These are phyloP conservation scores for Hypoxylon rickii DNA, from an alignment of 495 filamentous ascomycete genomes.

Conservation along the genomic window DNA sequence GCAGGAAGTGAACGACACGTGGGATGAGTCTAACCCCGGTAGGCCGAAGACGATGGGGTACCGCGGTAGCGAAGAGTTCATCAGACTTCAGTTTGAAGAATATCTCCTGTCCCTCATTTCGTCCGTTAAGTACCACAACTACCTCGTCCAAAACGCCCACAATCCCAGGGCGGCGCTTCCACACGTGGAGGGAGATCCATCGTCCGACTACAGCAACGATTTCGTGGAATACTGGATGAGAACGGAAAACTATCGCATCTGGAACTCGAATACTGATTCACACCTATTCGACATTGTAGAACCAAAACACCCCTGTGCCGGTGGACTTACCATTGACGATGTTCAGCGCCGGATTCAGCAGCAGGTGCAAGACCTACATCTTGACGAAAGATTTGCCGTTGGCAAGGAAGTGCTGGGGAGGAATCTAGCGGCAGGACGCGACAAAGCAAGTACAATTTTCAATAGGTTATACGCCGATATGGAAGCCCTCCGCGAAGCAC, in stretches of 20 bases:
- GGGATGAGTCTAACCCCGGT: slow-evolving; percentile 88
- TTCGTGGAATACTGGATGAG: slow-evolving; percentile 79
- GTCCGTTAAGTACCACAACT: slow-evolving; percentile 84
- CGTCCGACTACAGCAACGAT: slow-evolving; percentile 76
- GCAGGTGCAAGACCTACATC: slow-evolving; percentile 84
- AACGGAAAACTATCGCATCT: slow-evolving; percentile 89
- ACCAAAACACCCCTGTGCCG: slow-evolving; percentile 89
- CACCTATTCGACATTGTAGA: slow-evolving; percentile 94
- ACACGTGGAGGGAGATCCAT: slow-evolving; percentile 82
- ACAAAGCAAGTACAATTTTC: slow-evolving; percentile 82
- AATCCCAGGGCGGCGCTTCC: slow-evolving; percentile 63
- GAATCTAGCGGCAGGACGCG: slow-evolving; percentile 78
- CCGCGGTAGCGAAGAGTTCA: slow-evolving; percentile 96
- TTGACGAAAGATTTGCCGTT: slow-evolving; percentile 80
- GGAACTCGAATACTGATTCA: slow-evolving; percentile 71
- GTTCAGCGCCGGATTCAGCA: slow-evolving; percentile 87
- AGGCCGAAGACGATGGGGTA: slow-evolving; percentile 93
- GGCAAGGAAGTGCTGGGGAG: slow-evolving; percentile 78
- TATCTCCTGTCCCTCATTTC: slow-evolving; percentile 90
- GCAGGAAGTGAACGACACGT: slow-evolving; percentile 91
- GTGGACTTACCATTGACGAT: slow-evolving; percentile 93
- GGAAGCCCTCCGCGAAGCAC: slow-evolving; percentile 81
- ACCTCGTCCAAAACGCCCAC: slow-evolving; percentile 64
- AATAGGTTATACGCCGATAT: slow-evolving; percentile 89
- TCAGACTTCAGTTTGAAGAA: slow-evolving; percentile 96